Evolutionary conservation across 257 asterid genomes (phyloP), one percentile per base, ranked within the genome.

Genomic region (Solanum tarapatanum): DNA sequence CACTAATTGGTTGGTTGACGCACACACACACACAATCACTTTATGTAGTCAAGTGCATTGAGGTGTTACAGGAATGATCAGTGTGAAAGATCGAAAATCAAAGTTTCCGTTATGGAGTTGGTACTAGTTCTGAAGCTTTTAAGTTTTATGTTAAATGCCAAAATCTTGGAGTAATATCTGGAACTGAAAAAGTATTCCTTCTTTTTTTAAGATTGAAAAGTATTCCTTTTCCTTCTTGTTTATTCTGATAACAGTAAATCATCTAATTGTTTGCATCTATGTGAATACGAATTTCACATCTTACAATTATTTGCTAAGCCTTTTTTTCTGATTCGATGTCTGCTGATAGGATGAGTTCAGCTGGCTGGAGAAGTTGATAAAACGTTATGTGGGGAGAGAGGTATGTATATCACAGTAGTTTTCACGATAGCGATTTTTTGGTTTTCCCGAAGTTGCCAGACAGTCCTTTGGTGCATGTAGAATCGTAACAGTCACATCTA

Each of bases 331-430:
- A 23, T 24, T 45, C 26, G 1, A 28, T 48, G 1, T 45, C 28
- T 82, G 64, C 66, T 79, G 84, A 43, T 93, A 96, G 99, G 94
- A 93, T 83, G 99, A 97, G 92, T 94, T 97, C 77, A 93, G 93
- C 62, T 97, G 99, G 99, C 91, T 89, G 89, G 94, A 88, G 86
- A 88, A 68, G 89, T 85, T 97, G 92, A 93, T 97, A 86, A 92
- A 83, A 87, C 94, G 93, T 19, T 97, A 94, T 74, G 92, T 95
- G 14, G 99, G 99, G 76, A 92, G 99, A 94, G 99, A 97, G 98
- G 98, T 95, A 90, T 72, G 92, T 8, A 79, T 82, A 45, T 23
- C 68, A 33, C 72, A 17, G 32, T 35, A 6, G 13, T 86, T 6
- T 30, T 48, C 48, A 48, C 60, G 1, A 19, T n/a, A n/a, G n/a